Evolutionary conservation across 2,329 filamentous ascomycete species (phyloP), one percentile per base, ranked within the genome.

Genomic region (Colletotrichum tanaceti): DNA sequence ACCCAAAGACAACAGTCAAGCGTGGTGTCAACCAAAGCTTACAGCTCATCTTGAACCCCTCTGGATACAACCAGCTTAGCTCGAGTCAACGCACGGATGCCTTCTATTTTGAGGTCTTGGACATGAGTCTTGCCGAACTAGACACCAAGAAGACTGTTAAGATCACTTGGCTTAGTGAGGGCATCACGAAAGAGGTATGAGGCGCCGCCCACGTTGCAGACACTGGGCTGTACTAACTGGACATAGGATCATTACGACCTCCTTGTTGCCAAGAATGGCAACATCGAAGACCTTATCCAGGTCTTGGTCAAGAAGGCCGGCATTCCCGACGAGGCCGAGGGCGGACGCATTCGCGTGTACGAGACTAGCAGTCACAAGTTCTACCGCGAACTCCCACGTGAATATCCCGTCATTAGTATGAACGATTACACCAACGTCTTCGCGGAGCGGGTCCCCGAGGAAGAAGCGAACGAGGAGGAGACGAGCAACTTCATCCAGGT

Each of bases 141-240:
- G 96, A 99, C 76, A 96, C 93, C 65, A 96, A 97, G 83, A 98
- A 97, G 83, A 89, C 84, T 65, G 83, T 98, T 71, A 95, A 93
- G 78, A 82, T 99, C 55, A 92, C 86, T 1, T 95, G 92, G 89
- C 83, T 99, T 53, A 92, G 91, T 47, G 96, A 99, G 71, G 96
- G 96, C 50, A 91, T 98, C 71, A 89, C 89, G 13, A 98, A 98
- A 83, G 94, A 97, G 82, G 92, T 93, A 80, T 79, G 86, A 77
- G 14, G 14, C 38, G 9, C 24, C 35, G 5, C 13, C 28, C 22
- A 32, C 43, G 22, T 7, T 1, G 2, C 4, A 28, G 28, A 18
- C 3, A 35, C 4, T 20, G 41, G 10, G 52, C 5, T 2, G 47
- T 57, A 39, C 49, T 68, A 22, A 63, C 39, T 14, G 6, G 5